Conservation (phyloP, 192 early-diverging fungal genomes). For the Podila epicladia region DNA sequence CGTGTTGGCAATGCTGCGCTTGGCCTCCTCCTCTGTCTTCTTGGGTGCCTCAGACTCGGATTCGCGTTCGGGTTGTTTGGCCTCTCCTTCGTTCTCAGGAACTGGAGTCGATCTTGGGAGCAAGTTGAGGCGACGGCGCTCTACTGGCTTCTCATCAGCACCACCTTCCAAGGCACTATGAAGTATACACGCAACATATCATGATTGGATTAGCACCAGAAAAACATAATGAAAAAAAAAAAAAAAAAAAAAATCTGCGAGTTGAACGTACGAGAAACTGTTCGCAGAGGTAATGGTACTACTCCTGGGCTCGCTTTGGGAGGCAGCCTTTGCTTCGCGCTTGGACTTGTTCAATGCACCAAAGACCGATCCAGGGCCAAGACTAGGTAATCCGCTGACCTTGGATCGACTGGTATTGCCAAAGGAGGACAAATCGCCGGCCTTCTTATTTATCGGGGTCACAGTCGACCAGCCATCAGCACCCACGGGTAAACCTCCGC, state of each 20-base stretch:
- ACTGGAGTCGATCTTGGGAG: slow-evolving; percentile 38
- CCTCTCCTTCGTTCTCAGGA: slow-evolving; percentile 17
- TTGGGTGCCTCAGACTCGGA: slow-evolving; percentile 36
- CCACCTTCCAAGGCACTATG: slow-evolving; percentile 48
- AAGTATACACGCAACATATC: not conserved
- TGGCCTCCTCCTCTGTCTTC: slow-evolving; percentile 54
- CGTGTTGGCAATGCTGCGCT: slow-evolving; percentile 58
- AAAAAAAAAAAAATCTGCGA: slow-evolving; percentile 56
- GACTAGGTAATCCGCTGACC: slow-evolving; percentile 51
- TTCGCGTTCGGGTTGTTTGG: not conserved
- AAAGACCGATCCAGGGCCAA: slow-evolving; percentile 63
- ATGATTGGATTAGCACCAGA: not conserved
- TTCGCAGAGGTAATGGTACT: slow-evolving; percentile 54
- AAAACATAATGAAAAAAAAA: slow-evolving; percentile 51
- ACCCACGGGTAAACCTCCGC: slow-evolving; percentile 52
- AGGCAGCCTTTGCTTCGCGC: slow-evolving; percentile 53
- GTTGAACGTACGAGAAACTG: slow-evolving; percentile 54
- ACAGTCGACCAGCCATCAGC: slow-evolving; percentile 82
- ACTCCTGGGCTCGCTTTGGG: slow-evolving; percentile 49
- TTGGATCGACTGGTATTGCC: slow-evolving; percentile 75
- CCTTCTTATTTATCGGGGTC: slow-evolving; percentile 60
- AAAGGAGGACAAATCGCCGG: slow-evolving; percentile 80
- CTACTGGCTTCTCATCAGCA: slow-evolving; percentile 44
- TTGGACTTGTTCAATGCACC: slow-evolving; percentile 60
- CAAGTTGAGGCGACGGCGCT: slow-evolving; percentile 40